Evolutionary conservation across 306 rosid species (phyloP), one percentile per base, ranked within the genome.

Genomic region (Cicer yamashitae): DNA sequence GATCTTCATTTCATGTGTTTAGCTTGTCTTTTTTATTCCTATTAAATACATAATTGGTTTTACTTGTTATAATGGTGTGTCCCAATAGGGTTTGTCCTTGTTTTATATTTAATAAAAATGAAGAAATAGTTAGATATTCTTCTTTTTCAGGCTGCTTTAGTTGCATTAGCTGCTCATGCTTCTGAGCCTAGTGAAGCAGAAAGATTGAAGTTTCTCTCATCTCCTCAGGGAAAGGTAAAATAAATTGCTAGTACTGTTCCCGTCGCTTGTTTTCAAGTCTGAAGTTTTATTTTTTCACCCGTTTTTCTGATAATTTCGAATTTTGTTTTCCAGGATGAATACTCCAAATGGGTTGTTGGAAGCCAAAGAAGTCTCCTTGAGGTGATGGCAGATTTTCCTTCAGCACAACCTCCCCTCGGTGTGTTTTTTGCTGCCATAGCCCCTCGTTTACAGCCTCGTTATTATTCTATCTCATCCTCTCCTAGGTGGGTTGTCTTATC

Each of bases 401-500:
- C 99, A 40, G 93, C 92, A 30, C 92, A 87, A 81, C 97, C 99
- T 7, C 91, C 96, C 18, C 90, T 96, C 6, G 99, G 98, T 70
- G 99, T 96, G n/a, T 92, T 96, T 83, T 96, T 96, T 70, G 98
- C 99, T 66, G 96, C 97, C 37, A 71, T 90, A 62, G 86, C 96
- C 60, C 97, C 99, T 85, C 99, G 89, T 70, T 81, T 96, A 67
- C 96, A 83, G 87, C 98, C 97, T 52, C 91, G 99, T 52, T 96
- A 92, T 81, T 92, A 96, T 85, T 96, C 99, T 65, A 96, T 96
- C 78, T 96, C 99, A 18, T 96, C 99, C 54, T 96, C 99, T 41
- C 98, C 98, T 70, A 90, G 98, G 99, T 96, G 40, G 40, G 47
- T 69, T 79, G 45, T 52, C 77, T 74, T 79, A 41, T 34, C 73